phyloP scores from a whole-genome alignment of 495 filamentous ascomycete species.

The Aspergillus mulundensis region DNA sequence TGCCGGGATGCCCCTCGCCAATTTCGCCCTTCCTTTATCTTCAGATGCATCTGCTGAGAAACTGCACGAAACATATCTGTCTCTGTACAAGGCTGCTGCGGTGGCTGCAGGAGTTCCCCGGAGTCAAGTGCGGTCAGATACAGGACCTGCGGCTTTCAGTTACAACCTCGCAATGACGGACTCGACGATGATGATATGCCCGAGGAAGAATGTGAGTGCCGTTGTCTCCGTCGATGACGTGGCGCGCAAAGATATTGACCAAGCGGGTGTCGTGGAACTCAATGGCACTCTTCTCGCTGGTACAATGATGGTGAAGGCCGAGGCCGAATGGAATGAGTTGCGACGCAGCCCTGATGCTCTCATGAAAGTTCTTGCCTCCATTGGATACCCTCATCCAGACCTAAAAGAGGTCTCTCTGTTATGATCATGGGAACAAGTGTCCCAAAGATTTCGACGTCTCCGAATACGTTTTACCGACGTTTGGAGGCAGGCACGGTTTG shows the following conservation, averaged over 20 bases:
- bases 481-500: neutral
- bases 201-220: slow-evolving; percentile 47
- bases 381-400: slow-evolving; percentile 53
- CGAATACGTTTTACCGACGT: too few relatives aligned
- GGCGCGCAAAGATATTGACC: slow-evolving; percentile 29
- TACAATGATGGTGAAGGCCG: slow-evolving; percentile 72
- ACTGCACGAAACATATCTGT: slow-evolving; percentile 44
- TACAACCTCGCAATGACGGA: slow-evolving; percentile 80
- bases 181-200: slow-evolving; percentile 63
- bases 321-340: slow-evolving; percentile 66
- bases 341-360: slow-evolving; percentile 47
- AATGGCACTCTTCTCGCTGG: slow-evolving; percentile 81
- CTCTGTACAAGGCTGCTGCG: slow-evolving; percentile 53
- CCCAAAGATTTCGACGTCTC: too few relatives aligned
- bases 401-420: slow-evolving; percentile 18
- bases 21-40: slow-evolving; percentile 46
- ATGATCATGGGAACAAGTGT: neutral
- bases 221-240: slow-evolving; percentile 27
- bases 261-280: slow-evolving; percentile 57
- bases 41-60: slow-evolving; percentile 32
- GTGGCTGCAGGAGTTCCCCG: slow-evolving; percentile 23
- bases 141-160: slow-evolving; percentile 56
- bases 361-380: slow-evolving; percentile 50
- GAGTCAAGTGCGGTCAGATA: slow-evolving; percentile 5
- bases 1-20: slow-evolving; percentile 45